These are phyloP conservation scores for Thalia dealbata DNA, from an alignment of 176 grass and related monocot species.

Conservation along the genomic window DNA sequence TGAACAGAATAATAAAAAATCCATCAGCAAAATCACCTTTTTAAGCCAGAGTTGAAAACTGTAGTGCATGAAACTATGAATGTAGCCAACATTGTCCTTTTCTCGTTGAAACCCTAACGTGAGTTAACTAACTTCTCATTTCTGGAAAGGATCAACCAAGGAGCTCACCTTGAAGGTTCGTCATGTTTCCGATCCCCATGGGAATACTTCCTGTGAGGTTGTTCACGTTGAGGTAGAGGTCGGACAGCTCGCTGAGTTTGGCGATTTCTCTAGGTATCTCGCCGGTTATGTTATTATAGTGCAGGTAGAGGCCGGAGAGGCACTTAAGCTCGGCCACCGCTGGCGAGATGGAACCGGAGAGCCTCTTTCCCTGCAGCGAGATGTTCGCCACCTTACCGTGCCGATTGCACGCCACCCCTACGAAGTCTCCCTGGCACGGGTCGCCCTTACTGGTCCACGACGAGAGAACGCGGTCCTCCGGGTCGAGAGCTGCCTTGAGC, in stretches of 20 bases:
- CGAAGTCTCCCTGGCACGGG: slow-evolving; percentile 55
- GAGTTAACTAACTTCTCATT: neutral
- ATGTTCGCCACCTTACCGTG: slow-evolving; percentile 74
- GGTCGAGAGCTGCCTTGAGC: slow-evolving; percentile 52
- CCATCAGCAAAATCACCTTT: neutral
- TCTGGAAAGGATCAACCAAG: neutral
- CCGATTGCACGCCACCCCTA: slow-evolving; percentile 71
- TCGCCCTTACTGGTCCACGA: slow-evolving; percentile 56
- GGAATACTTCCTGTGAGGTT: slow-evolving; percentile 62
- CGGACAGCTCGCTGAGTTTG: slow-evolving; percentile 36
- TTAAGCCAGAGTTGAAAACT: neutral
- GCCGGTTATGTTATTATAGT: slow-evolving; percentile 69
- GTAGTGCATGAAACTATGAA: neutral
- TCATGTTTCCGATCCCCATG: slow-evolving; percentile 51
- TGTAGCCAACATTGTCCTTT: neutral
- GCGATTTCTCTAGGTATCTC: slow-evolving; percentile 50
- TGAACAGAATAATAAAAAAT: neutral
- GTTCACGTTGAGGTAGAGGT: slow-evolving; percentile 89
- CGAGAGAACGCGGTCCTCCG: slow-evolving; percentile 32
- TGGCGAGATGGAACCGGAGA: slow-evolving; percentile 59
- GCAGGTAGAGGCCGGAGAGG: slow-evolving; percentile 79
- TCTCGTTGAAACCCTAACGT: neutral
- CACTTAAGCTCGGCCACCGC: slow-evolving; percentile 44
- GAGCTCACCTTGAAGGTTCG: slow-evolving; percentile 56
- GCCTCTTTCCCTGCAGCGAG: slow-evolving; percentile 79